Percentiles rank a stretch among this genome's conserved stretches.
Evolutionary conservation across 257 asterid genomes (phyloP).

Genomic region (Forsythia viridissima): DNA sequence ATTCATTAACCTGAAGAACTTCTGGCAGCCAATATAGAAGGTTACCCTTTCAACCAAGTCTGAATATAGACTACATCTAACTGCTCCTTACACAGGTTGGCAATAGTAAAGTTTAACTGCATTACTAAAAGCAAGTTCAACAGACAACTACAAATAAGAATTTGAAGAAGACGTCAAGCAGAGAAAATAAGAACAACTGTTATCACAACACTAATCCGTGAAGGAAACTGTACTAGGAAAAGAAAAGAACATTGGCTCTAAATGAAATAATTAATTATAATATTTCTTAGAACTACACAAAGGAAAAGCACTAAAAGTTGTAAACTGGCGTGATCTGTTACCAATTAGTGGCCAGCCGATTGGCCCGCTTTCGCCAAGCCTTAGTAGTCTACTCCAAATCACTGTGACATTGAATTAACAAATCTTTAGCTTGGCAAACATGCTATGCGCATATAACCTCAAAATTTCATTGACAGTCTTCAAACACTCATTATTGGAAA

Average conservation of each 20-base stretch:
- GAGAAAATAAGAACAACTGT: conserved; percentile 4
- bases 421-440: conserved; percentile 34
- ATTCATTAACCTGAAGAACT: neutral
- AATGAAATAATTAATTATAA: conserved; percentile 48
- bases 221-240: conserved; percentile 36
- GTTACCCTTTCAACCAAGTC: neutral
- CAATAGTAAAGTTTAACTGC: neutral
- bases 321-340: conserved; percentile 37
- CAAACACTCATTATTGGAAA: conserved; percentile 34
- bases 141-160: conserved; percentile 7
- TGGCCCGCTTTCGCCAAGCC: conserved; percentile 37
- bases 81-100: neutral
- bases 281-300: conserved; percentile 48
- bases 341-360: conserved; percentile 43
- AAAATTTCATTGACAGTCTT: conserved; percentile 34
- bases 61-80: neutral
- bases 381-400: conserved; percentile 17
- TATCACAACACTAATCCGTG: conserved; percentile 35
- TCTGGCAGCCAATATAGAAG: neutral
- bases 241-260: conserved; percentile 40
- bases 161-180: neutral
- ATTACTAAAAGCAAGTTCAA: neutral
- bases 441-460: conserved; percentile 42
- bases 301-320: conserved; percentile 38
- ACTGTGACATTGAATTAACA: conserved; percentile 17